These are phyloP conservation scores for Venturia effusa DNA, from an alignment of 2,329 filamentous ascomycete genomes.

Conservation along the genomic window DNA sequence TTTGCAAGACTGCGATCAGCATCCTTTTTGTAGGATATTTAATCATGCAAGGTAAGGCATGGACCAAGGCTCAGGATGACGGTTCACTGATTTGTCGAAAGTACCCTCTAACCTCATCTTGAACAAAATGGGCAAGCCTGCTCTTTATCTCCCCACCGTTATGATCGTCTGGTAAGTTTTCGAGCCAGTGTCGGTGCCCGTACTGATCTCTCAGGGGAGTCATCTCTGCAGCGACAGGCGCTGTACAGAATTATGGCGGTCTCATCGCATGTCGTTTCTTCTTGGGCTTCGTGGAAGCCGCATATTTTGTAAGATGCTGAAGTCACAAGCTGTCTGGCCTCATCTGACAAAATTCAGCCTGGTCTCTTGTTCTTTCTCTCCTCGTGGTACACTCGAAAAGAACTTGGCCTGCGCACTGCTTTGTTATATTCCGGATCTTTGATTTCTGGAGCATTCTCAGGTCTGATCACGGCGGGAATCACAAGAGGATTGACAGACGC, in stretches of 20 bases:
- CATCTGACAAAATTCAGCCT: slow-evolving; percentile 25
- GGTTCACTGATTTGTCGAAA: neutral
- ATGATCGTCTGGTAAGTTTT: slow-evolving; percentile 23
- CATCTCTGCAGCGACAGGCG: slow-evolving; percentile 23
- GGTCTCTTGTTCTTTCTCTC: slow-evolving; percentile 53
- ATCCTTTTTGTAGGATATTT: slow-evolving; percentile 53
- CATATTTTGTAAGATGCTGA: slow-evolving; percentile 29
- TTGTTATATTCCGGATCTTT: slow-evolving; percentile 58
- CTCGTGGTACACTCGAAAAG: slow-evolving; percentile 60
- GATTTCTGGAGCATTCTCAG: slow-evolving; percentile 62
- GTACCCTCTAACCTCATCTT: slow-evolving; percentile 27
- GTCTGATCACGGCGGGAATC: slow-evolving; percentile 49
- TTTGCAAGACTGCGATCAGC: slow-evolving; percentile 22
- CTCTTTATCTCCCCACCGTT: slow-evolving; percentile 20
- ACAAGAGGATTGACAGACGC: slow-evolving; percentile 51
- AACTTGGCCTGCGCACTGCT: slow-evolving; percentile 54
- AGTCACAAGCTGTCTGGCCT: slow-evolving; percentile 20
- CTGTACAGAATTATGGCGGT: slow-evolving; percentile 24
- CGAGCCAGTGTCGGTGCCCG: neutral
- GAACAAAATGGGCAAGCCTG: slow-evolving; percentile 24
- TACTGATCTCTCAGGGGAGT: slow-evolving; percentile 15
- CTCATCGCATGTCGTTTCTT: slow-evolving; percentile 28
- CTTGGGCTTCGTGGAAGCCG: slow-evolving; percentile 31
- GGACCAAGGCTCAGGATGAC: neutral
- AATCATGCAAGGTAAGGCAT: slow-evolving; percentile 21